Percentiles rank a stretch among this genome's conserved stretches.
Evolutionary conservation across 1,284 basidiomycete species (phyloP).

Genomic region (Porphyrellus sp.): DNA sequence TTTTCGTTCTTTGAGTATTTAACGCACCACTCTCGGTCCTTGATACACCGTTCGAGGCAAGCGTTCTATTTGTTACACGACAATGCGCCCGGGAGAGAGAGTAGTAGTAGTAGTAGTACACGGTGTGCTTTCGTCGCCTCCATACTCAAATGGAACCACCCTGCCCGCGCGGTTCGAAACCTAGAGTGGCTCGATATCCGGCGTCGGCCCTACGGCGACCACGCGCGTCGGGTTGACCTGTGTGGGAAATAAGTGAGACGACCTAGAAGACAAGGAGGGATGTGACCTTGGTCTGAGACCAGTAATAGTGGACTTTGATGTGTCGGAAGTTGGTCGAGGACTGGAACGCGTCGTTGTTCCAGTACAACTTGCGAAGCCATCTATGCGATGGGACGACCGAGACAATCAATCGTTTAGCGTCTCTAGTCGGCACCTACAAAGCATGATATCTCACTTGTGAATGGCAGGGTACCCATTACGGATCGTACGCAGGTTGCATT

Average conservation of each 20-base stretch:
- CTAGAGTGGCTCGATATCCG: conserved; percentile 64
- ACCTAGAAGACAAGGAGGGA: not conserved
- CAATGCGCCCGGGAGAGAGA: conserved; percentile 3
- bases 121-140: not conserved
- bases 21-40: not conserved
- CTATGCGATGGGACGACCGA: not conserved
- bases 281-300: conserved; percentile 58
- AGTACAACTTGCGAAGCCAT: conserved; percentile 77
- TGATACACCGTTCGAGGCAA: not conserved
- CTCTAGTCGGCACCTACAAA: conserved; percentile 17
- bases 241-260: conserved; percentile 21
- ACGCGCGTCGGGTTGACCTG: conserved; percentile 74
- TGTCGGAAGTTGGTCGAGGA: conserved; percentile 86
- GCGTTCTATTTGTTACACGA: not conserved
- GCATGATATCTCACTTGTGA: conserved; percentile 49
- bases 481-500: conserved; percentile 85
- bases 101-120: conserved; percentile 11
- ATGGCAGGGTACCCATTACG: conserved; percentile 79
- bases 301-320: conserved; percentile 86
- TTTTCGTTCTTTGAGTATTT: conserved; percentile 21
- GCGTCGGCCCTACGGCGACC: conserved; percentile 73
- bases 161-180: not conserved
- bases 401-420: conserved; percentile 5
- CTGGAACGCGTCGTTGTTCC: conserved; percentile 88
- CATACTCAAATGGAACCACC: not conserved